phyloP scores from a whole-genome alignment of 805 yeast genomes.

The Ogataea zsoltii region DNA sequence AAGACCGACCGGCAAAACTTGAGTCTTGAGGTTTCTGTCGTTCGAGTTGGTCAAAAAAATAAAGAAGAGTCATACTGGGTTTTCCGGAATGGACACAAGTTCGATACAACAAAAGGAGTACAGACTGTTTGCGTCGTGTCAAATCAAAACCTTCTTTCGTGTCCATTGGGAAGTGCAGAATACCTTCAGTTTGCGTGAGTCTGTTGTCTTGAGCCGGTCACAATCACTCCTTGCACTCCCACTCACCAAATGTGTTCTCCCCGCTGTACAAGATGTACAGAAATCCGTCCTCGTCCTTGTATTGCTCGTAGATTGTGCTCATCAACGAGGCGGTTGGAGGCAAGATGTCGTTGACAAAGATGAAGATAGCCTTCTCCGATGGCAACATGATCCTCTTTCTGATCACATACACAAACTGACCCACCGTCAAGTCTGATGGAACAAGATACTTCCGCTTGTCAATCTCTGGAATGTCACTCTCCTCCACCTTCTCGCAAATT shows the following conservation, averaged over 20 bases:
- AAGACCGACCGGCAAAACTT: too few relatives aligned
- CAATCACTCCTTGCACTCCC: conserved; percentile 15
- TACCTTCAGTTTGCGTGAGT: too few relatives aligned
- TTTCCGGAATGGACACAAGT: too few relatives aligned
- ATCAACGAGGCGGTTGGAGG: conserved; percentile 98
- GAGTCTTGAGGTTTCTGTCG: too few relatives aligned
- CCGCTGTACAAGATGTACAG: conserved; percentile 95
- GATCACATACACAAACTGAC: conserved; percentile 96
- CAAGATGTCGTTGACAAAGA: conserved; percentile 92
- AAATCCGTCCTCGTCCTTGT: conserved; percentile 97
- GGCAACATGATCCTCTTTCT: conserved; percentile 95
- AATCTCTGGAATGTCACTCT: conserved; percentile 92
- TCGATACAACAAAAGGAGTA: too few relatives aligned
- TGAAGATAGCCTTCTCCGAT: conserved; percentile 96
- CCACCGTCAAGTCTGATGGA: conserved; percentile 94
- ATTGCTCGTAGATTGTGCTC: conserved; percentile 94
- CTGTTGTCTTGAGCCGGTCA: neutral
- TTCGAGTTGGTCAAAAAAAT: too few relatives aligned
- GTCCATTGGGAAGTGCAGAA: too few relatives aligned
- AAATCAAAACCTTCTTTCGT: too few relatives aligned
- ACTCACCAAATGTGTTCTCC: conserved; percentile 90
- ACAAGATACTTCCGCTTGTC: conserved; percentile 97
- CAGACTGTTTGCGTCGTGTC: too few relatives aligned
- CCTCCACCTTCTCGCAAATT: conserved; percentile 96
- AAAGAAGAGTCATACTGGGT: too few relatives aligned